phyloP scores from a whole-genome alignment of 306 rosid species.

The Phaseolus lunatus region DNA sequence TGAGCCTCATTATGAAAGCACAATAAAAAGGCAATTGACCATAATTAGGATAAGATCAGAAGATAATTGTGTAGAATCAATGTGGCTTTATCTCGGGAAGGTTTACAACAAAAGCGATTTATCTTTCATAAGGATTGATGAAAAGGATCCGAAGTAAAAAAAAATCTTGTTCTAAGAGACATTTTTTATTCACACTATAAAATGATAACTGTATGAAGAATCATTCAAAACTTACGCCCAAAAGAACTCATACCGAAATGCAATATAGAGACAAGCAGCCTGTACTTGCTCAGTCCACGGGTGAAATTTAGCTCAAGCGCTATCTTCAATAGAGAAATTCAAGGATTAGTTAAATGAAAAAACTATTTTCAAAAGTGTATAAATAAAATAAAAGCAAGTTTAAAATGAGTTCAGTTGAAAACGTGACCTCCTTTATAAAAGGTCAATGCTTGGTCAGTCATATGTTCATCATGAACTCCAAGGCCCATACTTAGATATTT shows the following conservation, averaged over 20 bases:
- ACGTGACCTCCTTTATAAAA: conserved; percentile 58
- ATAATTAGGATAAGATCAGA: too few relatives aligned
- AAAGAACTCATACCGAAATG: conserved; percentile 67
- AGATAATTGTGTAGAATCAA: too few relatives aligned
- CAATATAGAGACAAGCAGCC: conserved; percentile 86
- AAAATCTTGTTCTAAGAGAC: too few relatives aligned
- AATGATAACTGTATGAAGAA: conserved; percentile 24
- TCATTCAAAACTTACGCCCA: not conserved
- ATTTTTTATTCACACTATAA: too few relatives aligned
- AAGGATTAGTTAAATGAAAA: conserved; percentile 22
- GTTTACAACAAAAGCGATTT: too few relatives aligned
- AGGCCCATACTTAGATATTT: conserved; percentile 52
- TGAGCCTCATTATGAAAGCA: too few relatives aligned
- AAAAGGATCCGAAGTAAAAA: too few relatives aligned
- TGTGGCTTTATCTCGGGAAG: too few relatives aligned
- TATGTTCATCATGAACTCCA: conserved; percentile 55
- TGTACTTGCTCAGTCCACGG: conserved; percentile 77
- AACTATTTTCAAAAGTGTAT: not conserved
- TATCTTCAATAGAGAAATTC: conserved; percentile 57
- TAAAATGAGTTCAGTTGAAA: conserved; percentile 17
- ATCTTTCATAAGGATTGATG: too few relatives aligned
- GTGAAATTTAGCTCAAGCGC: conserved; percentile 80
- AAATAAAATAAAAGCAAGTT: conserved; percentile 23
- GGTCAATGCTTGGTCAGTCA: conserved; percentile 54
- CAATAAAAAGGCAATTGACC: too few relatives aligned